Percentiles rank a stretch among this genome's conserved stretches.
These are phyloP conservation scores for Calocera viscosa DNA, from an alignment of 768 basidiomycete species.

Conservation along the genomic window DNA sequence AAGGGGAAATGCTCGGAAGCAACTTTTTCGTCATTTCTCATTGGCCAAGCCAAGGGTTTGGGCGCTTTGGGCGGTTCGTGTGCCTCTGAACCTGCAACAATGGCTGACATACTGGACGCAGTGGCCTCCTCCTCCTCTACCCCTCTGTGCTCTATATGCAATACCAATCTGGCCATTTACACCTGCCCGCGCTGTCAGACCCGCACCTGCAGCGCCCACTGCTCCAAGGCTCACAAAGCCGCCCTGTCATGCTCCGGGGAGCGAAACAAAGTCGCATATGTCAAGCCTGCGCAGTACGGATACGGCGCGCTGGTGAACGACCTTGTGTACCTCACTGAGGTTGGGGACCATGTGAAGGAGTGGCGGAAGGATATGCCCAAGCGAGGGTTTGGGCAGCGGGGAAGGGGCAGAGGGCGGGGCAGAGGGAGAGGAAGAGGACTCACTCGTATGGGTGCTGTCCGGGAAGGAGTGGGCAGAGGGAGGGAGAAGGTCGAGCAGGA, in stretches of 20 bases:
- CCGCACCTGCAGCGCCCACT: constrained; percentile 17
- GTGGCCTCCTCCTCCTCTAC: neutral
- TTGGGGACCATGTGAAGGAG: constrained; percentile 14
- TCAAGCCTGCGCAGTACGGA: constrained; percentile 15
- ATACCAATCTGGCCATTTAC: constrained; percentile 13
- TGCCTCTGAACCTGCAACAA: neutral
- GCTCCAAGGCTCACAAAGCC: constrained; percentile 16
- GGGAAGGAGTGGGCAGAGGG: constrained; percentile 16
- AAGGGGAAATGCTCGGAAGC: neutral
- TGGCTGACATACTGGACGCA: neutral
- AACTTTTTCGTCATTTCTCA: neutral
- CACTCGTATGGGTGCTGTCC: constrained; percentile 12
- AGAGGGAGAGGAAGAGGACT: neutral
- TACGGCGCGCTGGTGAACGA: constrained; percentile 19
- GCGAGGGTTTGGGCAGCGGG: constrained; percentile 9
- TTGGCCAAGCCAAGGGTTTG: too few relatives aligned
- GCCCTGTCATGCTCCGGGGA: constrained; percentile 13
- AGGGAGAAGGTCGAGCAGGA: constrained; percentile 16
- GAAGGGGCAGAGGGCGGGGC: constrained; percentile 10
- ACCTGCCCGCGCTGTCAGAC: constrained; percentile 16
- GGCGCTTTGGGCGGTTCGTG: neutral
- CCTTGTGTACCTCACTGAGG: constrained; percentile 16
- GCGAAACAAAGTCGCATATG: constrained; percentile 9
- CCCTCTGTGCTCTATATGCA: constrained; percentile 12
- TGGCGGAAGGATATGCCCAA: constrained; percentile 13